Percentiles rank a stretch among this genome's conserved stretches.
These are phyloP conservation scores for Arthromyces matolae DNA, from an alignment of 768 basidiomycete genomes.

Conservation along the genomic window DNA sequence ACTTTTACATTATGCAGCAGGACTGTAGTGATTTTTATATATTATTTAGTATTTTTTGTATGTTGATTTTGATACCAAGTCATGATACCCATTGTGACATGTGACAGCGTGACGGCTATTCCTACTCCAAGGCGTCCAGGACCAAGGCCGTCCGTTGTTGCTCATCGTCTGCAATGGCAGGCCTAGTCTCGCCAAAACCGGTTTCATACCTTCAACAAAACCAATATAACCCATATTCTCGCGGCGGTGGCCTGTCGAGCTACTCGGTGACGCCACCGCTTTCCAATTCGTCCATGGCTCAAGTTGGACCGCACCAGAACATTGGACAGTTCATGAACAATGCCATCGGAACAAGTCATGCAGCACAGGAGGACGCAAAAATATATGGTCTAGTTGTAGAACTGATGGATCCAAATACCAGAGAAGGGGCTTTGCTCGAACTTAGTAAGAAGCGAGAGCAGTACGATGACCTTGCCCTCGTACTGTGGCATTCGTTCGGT, in stretches of 20 bases:
- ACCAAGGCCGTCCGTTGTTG: constrained; percentile 15
- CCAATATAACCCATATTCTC: constrained; percentile 58
- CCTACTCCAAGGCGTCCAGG: constrained; percentile 12
- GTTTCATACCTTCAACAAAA: constrained; percentile 63
- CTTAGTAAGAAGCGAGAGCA: constrained; percentile 98
- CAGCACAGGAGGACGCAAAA: constrained; percentile 59
- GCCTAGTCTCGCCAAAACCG: constrained; percentile 60
- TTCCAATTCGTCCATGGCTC: constrained; percentile 48
- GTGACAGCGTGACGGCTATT: constrained; percentile 16
- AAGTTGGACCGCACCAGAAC: constrained; percentile 52
- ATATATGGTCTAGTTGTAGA: constrained; percentile 91
- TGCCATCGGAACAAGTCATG: constrained; percentile 22
- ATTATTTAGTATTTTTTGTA: constrained; percentile 5
- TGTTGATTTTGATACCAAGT: constrained; percentile 4
- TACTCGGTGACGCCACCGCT: constrained; percentile 68
- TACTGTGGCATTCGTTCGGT: constrained; percentile 99
- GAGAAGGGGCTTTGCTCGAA: constrained; percentile 89
- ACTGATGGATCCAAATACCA: constrained; percentile 73
- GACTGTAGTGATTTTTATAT: constrained; percentile 26
- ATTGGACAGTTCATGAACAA: constrained; percentile 38
- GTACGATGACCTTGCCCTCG: constrained; percentile 95
- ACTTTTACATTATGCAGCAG: constrained; percentile 41
- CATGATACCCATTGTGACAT: constrained; percentile 9
- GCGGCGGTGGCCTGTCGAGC: constrained; percentile 42
- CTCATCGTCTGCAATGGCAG: constrained; percentile 45